Base-by-base conservation (phyloP, 2,329 filamentous ascomycete genomes). In the Rutstroemia sydowiana region DNA sequence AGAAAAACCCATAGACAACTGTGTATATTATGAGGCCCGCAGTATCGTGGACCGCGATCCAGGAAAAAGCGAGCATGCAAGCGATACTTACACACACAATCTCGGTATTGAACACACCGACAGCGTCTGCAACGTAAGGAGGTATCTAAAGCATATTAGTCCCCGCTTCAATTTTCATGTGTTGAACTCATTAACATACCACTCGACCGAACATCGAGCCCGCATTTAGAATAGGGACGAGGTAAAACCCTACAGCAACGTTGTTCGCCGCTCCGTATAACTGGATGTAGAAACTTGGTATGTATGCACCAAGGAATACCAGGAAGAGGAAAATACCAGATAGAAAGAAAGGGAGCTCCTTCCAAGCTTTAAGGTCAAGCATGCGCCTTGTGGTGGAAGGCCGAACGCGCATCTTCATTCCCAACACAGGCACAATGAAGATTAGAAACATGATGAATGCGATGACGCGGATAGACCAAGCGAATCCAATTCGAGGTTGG, bases 1-100 rank as follows among this genome's bases (percentile, higher is more conserved):
- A 88, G 1, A 82, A 79, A 62, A 95, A 90, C 1, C 90, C 89
- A 65, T 95, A 95, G 2, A 92, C 63, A 4, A 89, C 64, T 0
- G 82, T 76, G 63, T 90, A 95, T 7, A 87, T 70, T 52, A 95
- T 73, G 14, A 89, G 73, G 30, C 89, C 75, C 0, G 80, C 71
- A 3, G 79, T 75, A 23, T 70, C 71, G 5, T 68, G 70, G 13
- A 69, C 66, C 2, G 73, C 71, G 8, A 79, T 67, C 78, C 79
- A 76, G 2, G 34, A 36, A 34, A 54, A 55, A 41, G 30, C 48
- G 8, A 55, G 28, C 26, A 59, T 30, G 3, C 26, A 36, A 7
- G 50, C 28, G 3, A 48, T 26, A 5, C 53, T n/a, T 10, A 50
- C 46, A 1, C 61, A 65, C 0, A 62, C 67, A 1, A 65, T 45